Conservation (phyloP, 1,139 yeast species). For the Debaryomycetaceae sp. region DNA sequence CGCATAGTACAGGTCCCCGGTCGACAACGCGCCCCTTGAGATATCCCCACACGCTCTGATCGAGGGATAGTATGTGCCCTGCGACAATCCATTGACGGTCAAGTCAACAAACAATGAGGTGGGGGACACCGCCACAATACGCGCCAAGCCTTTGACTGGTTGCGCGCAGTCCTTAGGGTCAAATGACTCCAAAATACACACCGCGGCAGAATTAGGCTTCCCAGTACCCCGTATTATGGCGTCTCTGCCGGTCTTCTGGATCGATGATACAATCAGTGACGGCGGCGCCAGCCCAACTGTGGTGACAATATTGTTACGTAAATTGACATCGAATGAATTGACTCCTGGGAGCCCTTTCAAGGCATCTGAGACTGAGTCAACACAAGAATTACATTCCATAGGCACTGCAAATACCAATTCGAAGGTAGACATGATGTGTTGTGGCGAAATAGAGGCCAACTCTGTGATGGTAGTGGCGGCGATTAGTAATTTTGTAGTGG, state of each 20-base stretch:
- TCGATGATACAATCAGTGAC: slow-evolving; percentile 57
- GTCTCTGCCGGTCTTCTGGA: slow-evolving; percentile 74
- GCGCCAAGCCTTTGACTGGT: slow-evolving; percentile 82
- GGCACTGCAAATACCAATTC: slow-evolving; percentile 77
- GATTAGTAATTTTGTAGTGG: too few relatives aligned
- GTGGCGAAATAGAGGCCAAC: neutral
- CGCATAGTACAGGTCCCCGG: slow-evolving; percentile 50
- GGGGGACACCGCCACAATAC: slow-evolving; percentile 70
- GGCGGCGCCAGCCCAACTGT: slow-evolving; percentile 70
- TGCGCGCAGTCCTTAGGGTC: slow-evolving; percentile 40
- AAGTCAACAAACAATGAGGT: slow-evolving; percentile 62
- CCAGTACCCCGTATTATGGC: slow-evolving; percentile 94
- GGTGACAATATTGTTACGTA: slow-evolving; percentile 53
- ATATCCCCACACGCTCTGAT: slow-evolving; percentile 72
- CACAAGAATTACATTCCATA: slow-evolving; percentile 69
- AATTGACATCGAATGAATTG: slow-evolving; percentile 46
- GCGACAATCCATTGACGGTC: slow-evolving; percentile 64
- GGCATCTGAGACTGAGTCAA: slow-evolving; percentile 51
- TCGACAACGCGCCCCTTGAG: slow-evolving; percentile 65
- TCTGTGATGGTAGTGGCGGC: too few relatives aligned
- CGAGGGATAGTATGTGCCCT: slow-evolving; percentile 66
- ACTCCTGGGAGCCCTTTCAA: slow-evolving; percentile 47
- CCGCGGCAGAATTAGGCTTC: slow-evolving; percentile 83
- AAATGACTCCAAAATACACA: slow-evolving; percentile 78
- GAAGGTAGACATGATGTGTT: slow-evolving; percentile 14